These are phyloP conservation scores for Ophiocordyceps australis DNA, from an alignment of 2,329 filamentous ascomycete species.

Conservation along the genomic window DNA sequence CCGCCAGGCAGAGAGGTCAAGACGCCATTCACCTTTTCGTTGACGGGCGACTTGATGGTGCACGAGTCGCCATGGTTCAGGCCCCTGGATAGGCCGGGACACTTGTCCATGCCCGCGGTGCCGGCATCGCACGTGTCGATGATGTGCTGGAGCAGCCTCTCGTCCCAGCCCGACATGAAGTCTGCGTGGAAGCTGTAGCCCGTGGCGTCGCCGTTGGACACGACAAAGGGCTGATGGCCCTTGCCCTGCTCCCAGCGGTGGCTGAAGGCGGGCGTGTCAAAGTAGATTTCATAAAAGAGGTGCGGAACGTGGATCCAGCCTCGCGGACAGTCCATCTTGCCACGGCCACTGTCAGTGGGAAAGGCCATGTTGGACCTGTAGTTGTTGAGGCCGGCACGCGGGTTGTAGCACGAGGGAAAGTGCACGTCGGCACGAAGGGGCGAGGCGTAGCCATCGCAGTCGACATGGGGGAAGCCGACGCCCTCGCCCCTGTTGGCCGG, in stretches of 20 bases:
- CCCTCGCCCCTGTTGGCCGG: constrained; percentile 35
- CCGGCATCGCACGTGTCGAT: constrained; percentile 48
- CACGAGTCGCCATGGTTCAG: constrained; percentile 33
- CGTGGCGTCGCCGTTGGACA: constrained; percentile 50
- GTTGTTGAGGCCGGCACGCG: constrained; percentile 36
- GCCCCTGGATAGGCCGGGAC: constrained; percentile 35
- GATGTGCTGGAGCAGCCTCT: constrained; percentile 42
- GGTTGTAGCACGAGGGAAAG: constrained; percentile 61
- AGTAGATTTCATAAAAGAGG: constrained; percentile 42
- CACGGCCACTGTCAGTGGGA: constrained; percentile 26
- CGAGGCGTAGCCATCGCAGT: constrained; percentile 45
- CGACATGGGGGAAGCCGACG: constrained; percentile 49
- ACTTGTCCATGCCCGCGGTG: constrained; percentile 41
- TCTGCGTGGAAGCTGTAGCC: constrained; percentile 56
- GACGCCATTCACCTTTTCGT: constrained; percentile 24
- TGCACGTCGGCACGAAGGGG: constrained; percentile 49
- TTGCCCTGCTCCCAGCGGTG: constrained; percentile 34
- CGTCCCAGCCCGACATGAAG: constrained; percentile 59
- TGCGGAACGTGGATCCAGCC: constrained; percentile 37
- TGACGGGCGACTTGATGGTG: constrained; percentile 26
- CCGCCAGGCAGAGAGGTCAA: constrained; percentile 33
- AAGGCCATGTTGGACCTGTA: constrained; percentile 49
- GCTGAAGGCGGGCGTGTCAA: constrained; percentile 34
- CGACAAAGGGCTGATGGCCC: constrained; percentile 45
- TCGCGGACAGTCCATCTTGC: constrained; percentile 33